Percentiles rank a stretch among this genome's conserved stretches.
phyloP scores from a whole-genome alignment of 2,329 filamentous ascomycete genomes.

The Hymenoscyphus occultus region DNA sequence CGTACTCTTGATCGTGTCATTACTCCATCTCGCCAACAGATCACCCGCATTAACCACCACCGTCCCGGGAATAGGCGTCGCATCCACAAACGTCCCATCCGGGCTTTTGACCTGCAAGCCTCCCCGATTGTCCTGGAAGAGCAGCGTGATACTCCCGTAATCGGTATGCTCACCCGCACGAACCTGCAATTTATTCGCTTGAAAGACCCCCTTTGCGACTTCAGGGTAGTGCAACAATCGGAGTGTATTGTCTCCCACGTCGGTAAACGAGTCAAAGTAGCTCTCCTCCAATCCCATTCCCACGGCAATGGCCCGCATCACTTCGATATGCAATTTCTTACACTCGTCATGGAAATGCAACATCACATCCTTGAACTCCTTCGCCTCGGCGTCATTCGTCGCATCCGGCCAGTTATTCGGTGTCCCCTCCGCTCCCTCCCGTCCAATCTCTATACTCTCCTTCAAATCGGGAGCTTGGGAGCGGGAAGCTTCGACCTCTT shows the following conservation, averaged over 20 bases:
- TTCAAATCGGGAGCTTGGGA: constrained; percentile 60
- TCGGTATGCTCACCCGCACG: constrained; percentile 54
- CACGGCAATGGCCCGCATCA: constrained; percentile 84
- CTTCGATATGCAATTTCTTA: constrained; percentile 68
- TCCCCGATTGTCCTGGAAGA: constrained; percentile 52
- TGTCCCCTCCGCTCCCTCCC: constrained; percentile 54
- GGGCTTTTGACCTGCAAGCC: constrained; percentile 62
- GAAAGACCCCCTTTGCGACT: constrained; percentile 43
- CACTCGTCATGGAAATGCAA: constrained; percentile 70
- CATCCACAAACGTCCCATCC: constrained; percentile 75
- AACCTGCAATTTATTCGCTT: constrained; percentile 49
- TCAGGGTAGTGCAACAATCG: constrained; percentile 58
- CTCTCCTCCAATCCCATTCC: constrained; percentile 67
- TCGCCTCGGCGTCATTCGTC: constrained; percentile 46
- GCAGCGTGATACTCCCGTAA: constrained; percentile 50
- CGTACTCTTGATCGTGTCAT: constrained; percentile 87
- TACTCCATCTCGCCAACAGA: constrained; percentile 81
- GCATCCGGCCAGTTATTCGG: constrained; percentile 78
- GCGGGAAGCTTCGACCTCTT: constrained; percentile 47
- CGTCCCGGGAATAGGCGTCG: constrained; percentile 74
- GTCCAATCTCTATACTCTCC: constrained; percentile 63
- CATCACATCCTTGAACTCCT: constrained; percentile 70
- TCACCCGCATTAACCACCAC: constrained; percentile 90
- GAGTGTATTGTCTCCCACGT: constrained; percentile 60
- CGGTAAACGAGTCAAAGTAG: constrained; percentile 76